These are phyloP conservation scores for Leucocoprinus birnbaumii DNA, from an alignment of 768 basidiomycete species.

Conservation along the genomic window DNA sequence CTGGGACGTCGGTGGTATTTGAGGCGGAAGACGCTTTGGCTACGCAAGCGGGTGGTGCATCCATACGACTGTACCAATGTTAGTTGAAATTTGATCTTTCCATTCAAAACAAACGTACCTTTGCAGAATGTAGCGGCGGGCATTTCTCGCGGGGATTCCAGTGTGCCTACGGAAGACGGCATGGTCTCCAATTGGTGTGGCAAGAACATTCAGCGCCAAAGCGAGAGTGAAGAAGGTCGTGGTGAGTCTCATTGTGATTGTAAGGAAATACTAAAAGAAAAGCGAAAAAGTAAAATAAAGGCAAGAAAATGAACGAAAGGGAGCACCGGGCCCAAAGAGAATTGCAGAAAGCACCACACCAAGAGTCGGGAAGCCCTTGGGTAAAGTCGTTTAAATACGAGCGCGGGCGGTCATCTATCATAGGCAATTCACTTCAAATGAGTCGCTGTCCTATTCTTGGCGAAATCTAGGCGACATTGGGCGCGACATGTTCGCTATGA, in stretches of 20 bases:
- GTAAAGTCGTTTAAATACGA: slow-evolving; percentile 17
- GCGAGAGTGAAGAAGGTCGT: slow-evolving; percentile 25
- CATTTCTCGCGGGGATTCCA: slow-evolving; percentile 20
- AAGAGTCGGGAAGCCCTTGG: background rate
- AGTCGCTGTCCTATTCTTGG: background rate
- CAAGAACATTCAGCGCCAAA: slow-evolving; percentile 24
- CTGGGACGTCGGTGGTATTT: slow-evolving; percentile 18
- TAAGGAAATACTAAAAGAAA: slow-evolving; percentile 17
- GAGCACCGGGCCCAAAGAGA: slow-evolving; percentile 33
- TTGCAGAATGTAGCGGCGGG: slow-evolving; percentile 29
- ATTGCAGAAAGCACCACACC: slow-evolving; percentile 18
- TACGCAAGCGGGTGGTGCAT: slow-evolving; percentile 30
- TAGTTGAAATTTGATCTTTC: background rate
- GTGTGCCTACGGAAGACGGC: slow-evolving; percentile 28
- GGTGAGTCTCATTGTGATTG: slow-evolving; percentile 25
- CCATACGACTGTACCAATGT: slow-evolving; percentile 22
- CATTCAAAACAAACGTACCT: slow-evolving; percentile 22
- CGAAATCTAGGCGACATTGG: slow-evolving; percentile 1
- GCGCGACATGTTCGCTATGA: slow-evolving; percentile 1
- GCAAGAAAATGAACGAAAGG: slow-evolving; percentile 21
- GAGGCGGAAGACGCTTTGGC: slow-evolving; percentile 15
- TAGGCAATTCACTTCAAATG: background rate
- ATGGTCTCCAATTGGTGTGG: slow-evolving; percentile 32
- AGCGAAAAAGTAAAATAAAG: slow-evolving; percentile 14
- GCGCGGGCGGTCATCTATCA: background rate